phyloP scores from a whole-genome alignment of 305 asterid genomes.

The Andrographis paniculata region DNA sequence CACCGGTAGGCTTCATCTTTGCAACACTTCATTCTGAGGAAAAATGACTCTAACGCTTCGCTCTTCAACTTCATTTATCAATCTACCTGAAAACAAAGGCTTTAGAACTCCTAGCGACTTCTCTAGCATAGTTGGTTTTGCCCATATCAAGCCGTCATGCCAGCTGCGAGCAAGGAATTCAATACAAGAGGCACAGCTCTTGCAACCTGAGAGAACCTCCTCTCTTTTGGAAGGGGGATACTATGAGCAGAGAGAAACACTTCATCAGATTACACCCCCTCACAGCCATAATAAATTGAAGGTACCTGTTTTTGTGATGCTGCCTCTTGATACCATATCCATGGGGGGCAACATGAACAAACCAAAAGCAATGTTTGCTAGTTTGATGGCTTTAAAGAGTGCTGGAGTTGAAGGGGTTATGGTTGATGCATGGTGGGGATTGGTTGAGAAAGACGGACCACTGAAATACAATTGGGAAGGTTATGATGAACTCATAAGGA shows the following conservation, averaged over 20 bases:
- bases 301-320: slow-evolving; percentile 86
- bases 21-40: slow-evolving; percentile 14
- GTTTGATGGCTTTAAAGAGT: slow-evolving; percentile 79
- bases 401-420: slow-evolving; percentile 89
- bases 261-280: slow-evolving; percentile 36
- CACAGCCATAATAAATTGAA: slow-evolving; percentile 26
- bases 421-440: slow-evolving; percentile 98
- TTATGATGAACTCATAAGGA: slow-evolving; percentile 65
- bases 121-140: slow-evolving; percentile 38
- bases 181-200: slow-evolving; percentile 38
- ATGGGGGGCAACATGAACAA: slow-evolving; percentile 57
- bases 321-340: slow-evolving; percentile 77
- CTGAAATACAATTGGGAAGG: slow-evolving; percentile 88
- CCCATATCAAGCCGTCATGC: slow-evolving; percentile 40
- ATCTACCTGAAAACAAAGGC: slow-evolving; percentile 40
- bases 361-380: slow-evolving; percentile 71
- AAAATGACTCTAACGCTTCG: slow-evolving; percentile 65
- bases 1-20: slow-evolving; percentile 29
- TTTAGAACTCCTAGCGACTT: slow-evolving; percentile 43
- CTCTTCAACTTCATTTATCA: slow-evolving; percentile 57
- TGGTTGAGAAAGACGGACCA: slow-evolving; percentile 93
- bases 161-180: slow-evolving; percentile 39
- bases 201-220: slow-evolving; percentile 22
- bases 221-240: slow-evolving; percentile 23
- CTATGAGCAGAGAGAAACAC: slow-evolving; percentile 36